Base-by-base conservation (phyloP, 345 rosid genomes). In the Erucastrum elatum region DNA sequence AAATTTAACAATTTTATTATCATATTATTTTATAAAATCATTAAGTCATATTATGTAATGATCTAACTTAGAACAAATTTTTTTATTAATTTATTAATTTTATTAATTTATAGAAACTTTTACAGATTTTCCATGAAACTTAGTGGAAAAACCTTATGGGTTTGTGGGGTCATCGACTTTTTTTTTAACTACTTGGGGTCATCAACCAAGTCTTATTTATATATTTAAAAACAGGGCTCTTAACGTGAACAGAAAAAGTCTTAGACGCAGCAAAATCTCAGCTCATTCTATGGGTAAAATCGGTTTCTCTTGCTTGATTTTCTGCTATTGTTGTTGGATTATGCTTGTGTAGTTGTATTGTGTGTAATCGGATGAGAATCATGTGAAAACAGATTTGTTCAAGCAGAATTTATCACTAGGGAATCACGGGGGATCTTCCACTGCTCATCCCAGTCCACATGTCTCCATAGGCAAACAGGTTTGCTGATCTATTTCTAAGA, bases 381-480 rank as follows among this genome's bases (percentile, higher is more conserved):
- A 53, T 53, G 59, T 53, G 59, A 53, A 53, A 53, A 53, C 59
- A 53, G 59, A 53, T 53, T 5, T 15, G 25, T 51, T 15, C 58
- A 51, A 51, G 41, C 63, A 46, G 59, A 64, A 30, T 64, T 64
- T 64, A 12, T 70, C 74, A 55, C 10, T 15, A 64, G 35, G 55
- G 11, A 70, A 55, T 4, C 5, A 46, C 8, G 66, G 39, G 11
- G 44, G 33, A 44, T 72, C 73, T 33, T 59, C 81, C 53, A n/a
- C 30, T 69, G 31, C 63, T 68, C 75, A 33, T 63, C 49, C 61
- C 16, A 56, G 10, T 66, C 26, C 72, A 72, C 49, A 10, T 9
- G 31, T 67, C 41, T 9, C 2, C 44, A 66, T 59, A 66, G 74
- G 64, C 68, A 72, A 78, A 8, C 82, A 78, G 77, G 82, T 78